Base-by-base conservation (phyloP, 2,329 filamentous ascomycete species). In the Aspergillus sp. region DNA sequence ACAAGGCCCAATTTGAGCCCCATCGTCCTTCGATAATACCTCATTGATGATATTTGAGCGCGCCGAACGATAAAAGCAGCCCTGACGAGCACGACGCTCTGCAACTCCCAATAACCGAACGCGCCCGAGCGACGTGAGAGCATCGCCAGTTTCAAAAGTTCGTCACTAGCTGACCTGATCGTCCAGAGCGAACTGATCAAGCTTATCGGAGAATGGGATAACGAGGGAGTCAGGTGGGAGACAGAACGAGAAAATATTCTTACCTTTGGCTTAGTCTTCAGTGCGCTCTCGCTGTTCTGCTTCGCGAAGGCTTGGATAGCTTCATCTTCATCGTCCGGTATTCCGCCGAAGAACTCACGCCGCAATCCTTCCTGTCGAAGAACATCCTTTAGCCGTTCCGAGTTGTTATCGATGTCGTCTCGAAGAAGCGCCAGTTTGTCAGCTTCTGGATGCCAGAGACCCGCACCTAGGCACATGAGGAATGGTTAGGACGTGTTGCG, bases 231-330 rank as follows among this genome's bases (percentile, higher is more conserved):
- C 19, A 48, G 3, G 38, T 38, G 34, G 54, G 34, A 31, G 43
- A 48, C 30, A 38, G 22, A 43, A 49, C 17, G 50, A 54, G 56
- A 53, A 47, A 59, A 30, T 41, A 59, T 50, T 79, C 84, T 75
- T 76, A 92, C 92, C 87, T 93, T 94, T 4, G 93, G 93, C 72
- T 89, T 89, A 43, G 87, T 94, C 82, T 96, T 96, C 54, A 97
- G 81, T 15, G 92, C 92, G 64, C 87, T 90, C 62, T 88, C 86
- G 66, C 85, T 80, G 70, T 96, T 97, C 67, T 84, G 81, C 48
- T 81, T 82, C 23, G 85, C 83, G 76, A 97, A 96, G 1, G 89
- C 90, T 66, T 86, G 83, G 5, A 95, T 76, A 19, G 84, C 88
- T 53, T 85, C 85, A 63, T 85, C 82, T 62, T 87, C 83, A 58